Evolutionary conservation across 2,329 filamentous ascomycete genomes (phyloP), one percentile per base, ranked within the genome.

Genomic region (Exophiala bonariae): DNA sequence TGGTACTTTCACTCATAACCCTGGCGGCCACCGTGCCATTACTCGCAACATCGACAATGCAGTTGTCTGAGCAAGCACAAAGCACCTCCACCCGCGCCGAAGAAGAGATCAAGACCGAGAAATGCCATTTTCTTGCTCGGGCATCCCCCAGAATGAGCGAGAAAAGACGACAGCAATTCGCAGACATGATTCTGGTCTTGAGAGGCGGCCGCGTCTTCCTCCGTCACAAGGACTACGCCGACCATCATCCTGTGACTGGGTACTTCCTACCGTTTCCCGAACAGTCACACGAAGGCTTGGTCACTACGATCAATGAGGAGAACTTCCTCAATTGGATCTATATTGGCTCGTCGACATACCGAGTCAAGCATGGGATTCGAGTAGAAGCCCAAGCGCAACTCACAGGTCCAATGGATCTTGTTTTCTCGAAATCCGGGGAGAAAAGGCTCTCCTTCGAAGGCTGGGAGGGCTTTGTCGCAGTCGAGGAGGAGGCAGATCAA

Each of bases 371-470:
- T 61, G 81, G 81, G 9, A 83, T 83, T n/a, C 81, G 87, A 14
- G 83, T 82, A 40, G 83, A 87, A 49, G 87, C 85, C 18, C 73
- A 85, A 26, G 78, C 74, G 19, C 86, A 95, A 65, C 72, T 85
- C 50, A 80, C 91, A 38, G 89, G 89, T n/a, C 85, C 86, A 5
- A 95, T 87, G 85, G 85, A 88, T 59, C 93, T 87, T 82, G 87
- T 77, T 3, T 30, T 41, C 6, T 43, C 33, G 14, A 57, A 38
- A 16, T 22, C 49, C 8, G 47, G 45, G 3, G 49, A 50, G 11
- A 61, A 51, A 39, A 59, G 59, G 2, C 55, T 72, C 10, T 63
- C 61, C 4, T 55, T 73, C 13, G 63, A 69, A 30, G 59, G 59
- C 30, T 65, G 61, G 55, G 58, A 62, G 32, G 54, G 55, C 18